These are phyloP conservation scores for Solanum lycopersicoides DNA, from an alignment of 257 asterid species.

Conservation along the genomic window DNA sequence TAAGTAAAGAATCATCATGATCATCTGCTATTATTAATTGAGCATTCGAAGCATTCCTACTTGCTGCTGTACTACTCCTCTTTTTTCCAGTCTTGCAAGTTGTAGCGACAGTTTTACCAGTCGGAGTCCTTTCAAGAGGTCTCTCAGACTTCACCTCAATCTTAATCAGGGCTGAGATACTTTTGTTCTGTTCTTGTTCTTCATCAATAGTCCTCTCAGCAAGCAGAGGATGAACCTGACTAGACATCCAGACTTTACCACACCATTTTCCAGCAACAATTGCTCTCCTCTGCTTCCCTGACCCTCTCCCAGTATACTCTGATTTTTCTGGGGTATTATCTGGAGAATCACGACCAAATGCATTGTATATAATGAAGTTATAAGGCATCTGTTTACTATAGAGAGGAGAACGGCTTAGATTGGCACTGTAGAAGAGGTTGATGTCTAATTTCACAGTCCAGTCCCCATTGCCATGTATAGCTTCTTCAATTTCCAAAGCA, in stretches of 20 bases:
- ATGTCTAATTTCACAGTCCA: conserved; percentile 97
- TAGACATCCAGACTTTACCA: conserved; percentile 96
- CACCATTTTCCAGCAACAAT: conserved; percentile 98
- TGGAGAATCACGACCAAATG: conserved; percentile 63
- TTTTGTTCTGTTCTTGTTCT: conserved; percentile 24
- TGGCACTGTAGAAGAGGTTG: conserved; percentile 89
- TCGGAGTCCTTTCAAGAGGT: conserved; percentile 14
- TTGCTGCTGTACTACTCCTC: conserved; percentile 33
- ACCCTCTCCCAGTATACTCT: conserved; percentile 30
- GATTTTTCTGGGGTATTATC: conserved; percentile 9
- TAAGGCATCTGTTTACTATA: conserved; percentile 95
- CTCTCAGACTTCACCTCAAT: conserved; percentile 34
- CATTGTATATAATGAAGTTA: conserved; percentile 59
- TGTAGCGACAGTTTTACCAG: conserved; percentile 19
- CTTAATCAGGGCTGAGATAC: conserved; percentile 11
- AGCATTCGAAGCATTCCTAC: conserved; percentile 19
- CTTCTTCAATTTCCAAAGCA: conserved; percentile 74
- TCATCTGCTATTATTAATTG: conserved; percentile 19
- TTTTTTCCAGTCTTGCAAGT: conserved; percentile 27
- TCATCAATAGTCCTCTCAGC: conserved; percentile 39
- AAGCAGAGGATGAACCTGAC: conserved; percentile 79
- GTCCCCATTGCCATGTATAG: conserved; percentile 83
- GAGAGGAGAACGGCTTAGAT: conserved; percentile 89
- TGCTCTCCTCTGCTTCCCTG: conserved; percentile 60
- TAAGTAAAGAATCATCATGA: conserved; percentile 10